Evolutionary conservation across 139 green algal species (phyloP).

Genomic region (Astrephomene gubernaculifera): DNA sequence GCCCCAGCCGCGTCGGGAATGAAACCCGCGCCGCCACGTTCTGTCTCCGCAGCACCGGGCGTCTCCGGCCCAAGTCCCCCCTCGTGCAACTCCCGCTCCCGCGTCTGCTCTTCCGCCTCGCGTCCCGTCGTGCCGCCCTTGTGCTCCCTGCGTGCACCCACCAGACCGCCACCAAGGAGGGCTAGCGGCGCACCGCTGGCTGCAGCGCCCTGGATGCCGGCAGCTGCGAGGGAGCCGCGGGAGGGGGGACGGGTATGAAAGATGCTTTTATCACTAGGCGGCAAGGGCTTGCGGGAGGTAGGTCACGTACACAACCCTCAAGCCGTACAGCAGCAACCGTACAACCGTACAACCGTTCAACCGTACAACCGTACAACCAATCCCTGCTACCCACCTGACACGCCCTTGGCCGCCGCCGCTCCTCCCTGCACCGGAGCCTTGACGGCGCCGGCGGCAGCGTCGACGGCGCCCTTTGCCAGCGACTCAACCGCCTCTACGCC

Average conservation of each 20-base stretch:
- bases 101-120: background rate
- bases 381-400: background rate
- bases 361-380: background rate
- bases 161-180: background rate
- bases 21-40: background rate
- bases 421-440: constrained; percentile 6
- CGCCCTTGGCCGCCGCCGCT: background rate
- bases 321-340: too few relatives aligned
- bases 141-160: too few relatives aligned
- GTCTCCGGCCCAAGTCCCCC: background rate
- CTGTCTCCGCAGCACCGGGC: background rate
- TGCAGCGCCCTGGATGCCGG: background rate
- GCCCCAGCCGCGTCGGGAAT: background rate
- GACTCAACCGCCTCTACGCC: background rate
- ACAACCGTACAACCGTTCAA: background rate
- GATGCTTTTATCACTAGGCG: background rate
- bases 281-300: background rate
- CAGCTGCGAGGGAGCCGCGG: background rate
- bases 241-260: background rate
- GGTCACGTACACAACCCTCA: too few relatives aligned
- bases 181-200: background rate
- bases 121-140: too few relatives aligned
- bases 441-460: background rate
- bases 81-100: background rate
- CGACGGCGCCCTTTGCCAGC: background rate